Conservation (phyloP, 345 rosid species). For the Populus tremula region DNA sequence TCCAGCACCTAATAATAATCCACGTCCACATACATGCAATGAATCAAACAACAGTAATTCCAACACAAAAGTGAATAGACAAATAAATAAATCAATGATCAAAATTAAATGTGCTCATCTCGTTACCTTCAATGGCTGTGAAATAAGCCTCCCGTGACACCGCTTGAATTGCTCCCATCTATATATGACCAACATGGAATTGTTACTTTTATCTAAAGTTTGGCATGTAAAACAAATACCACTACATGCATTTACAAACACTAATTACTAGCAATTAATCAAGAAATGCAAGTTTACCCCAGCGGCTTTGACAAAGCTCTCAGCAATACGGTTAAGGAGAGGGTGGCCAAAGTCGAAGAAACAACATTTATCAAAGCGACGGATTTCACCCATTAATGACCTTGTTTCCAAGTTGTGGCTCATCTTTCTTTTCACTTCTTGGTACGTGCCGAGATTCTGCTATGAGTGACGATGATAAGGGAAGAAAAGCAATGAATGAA, state of each 20-base stretch:
- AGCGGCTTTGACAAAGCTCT: constrained; percentile 87
- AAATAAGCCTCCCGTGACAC: constrained; percentile 74
- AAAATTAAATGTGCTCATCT: neutral
- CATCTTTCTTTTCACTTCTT: constrained; percentile 7
- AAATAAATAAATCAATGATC: neutral
- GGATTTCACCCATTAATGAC: constrained; percentile 49
- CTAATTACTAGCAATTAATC: neutral
- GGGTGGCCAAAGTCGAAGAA: constrained; percentile 90
- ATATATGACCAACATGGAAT: constrained; percentile 14
- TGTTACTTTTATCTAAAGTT: neutral
- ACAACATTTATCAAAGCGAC: constrained; percentile 54
- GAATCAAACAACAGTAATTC: neutral
- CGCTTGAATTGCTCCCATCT: constrained; percentile 91
- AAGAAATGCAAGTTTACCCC: constrained; percentile 39
- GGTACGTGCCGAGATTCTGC: neutral
- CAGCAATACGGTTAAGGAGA: constrained; percentile 85
- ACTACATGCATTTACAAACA: neutral
- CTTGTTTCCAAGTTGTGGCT: constrained; percentile 36
- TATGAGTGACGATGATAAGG: no score
- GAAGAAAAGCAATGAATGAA: neutral
- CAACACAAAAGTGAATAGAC: no score
- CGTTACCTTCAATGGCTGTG: constrained; percentile 56
- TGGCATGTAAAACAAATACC: neutral
- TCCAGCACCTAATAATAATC: constrained; percentile 38
- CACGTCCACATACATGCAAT: neutral